phyloP scores from a whole-genome alignment of 129 eudicot genomes.

The Lonicera japonica region DNA sequence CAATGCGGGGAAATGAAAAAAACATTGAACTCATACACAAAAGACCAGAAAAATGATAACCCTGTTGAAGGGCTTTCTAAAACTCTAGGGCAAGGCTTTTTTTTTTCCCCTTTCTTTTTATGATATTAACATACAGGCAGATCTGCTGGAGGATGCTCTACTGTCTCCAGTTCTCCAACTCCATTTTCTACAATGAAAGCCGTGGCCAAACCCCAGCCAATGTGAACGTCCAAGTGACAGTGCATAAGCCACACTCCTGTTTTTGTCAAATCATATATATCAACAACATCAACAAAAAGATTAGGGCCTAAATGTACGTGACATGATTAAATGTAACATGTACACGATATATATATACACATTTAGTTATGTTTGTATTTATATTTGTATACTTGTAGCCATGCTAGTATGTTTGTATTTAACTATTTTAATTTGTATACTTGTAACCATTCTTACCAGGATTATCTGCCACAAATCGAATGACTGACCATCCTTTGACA shows the following conservation, averaged over 20 bases:
- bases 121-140: conserved; percentile 52
- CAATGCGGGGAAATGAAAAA: conserved; percentile 44
- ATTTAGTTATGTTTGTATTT: neutral
- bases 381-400: too few relatives aligned
- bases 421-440: too few relatives aligned
- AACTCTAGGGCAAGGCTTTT: neutral
- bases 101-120: too few relatives aligned
- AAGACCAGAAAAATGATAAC: conserved; percentile 5
- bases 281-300: too few relatives aligned
- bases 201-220: conserved; percentile 87
- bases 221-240: conserved; percentile 97
- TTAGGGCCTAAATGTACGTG: neutral
- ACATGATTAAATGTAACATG: too few relatives aligned
- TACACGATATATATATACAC: neutral
- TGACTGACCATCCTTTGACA: conserved; percentile 82
- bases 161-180: conserved; percentile 42
- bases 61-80: conserved; percentile 12
- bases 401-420: too few relatives aligned
- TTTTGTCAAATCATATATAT: neutral
- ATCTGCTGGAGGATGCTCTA: conserved; percentile 69
- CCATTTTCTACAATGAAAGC: conserved; percentile 80
- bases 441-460: conserved; percentile 46
- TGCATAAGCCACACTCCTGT: conserved; percentile 92
- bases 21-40: conserved; percentile 14
- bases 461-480: conserved; percentile 93